Evolutionary conservation across 108 stramenopile genomes (phyloP).

Genomic region (Discostella pseudostelligera): DNA sequence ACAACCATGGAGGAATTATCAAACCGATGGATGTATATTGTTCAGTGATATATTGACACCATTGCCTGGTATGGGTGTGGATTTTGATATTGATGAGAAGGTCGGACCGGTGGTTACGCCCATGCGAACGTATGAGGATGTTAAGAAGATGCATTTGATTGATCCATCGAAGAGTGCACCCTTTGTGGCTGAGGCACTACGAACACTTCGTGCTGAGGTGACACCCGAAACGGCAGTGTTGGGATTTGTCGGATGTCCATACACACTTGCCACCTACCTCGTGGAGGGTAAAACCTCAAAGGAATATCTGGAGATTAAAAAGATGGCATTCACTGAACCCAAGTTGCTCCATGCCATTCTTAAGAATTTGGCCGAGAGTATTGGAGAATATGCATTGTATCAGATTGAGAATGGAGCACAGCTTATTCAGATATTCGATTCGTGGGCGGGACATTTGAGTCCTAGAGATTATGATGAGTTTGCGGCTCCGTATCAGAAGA

Average conservation of each 20-base stretch:
- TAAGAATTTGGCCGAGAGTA: slow-evolving; percentile 82
- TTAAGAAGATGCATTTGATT: slow-evolving; percentile 78
- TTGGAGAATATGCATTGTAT: slow-evolving; percentile 92
- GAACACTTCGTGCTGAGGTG: slow-evolving; percentile 83
- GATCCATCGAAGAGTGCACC: slow-evolving; percentile 81
- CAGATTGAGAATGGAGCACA: slow-evolving; percentile 97
- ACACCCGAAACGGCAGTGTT: slow-evolving; percentile 92
- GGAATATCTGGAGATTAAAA: slow-evolving; percentile 91
- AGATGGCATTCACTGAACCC: slow-evolving; percentile 91
- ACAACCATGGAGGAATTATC: slow-evolving; percentile 95
- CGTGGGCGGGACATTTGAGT: slow-evolving; percentile 96
- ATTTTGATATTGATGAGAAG: slow-evolving; percentile 95
- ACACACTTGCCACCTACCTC: slow-evolving; percentile 97
- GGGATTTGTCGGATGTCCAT: slow-evolving; percentile 99
- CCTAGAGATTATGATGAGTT: slow-evolving; percentile 93
- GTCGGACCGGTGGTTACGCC: slow-evolving; percentile 79
- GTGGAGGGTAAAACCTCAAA: slow-evolving; percentile 96
- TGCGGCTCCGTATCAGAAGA: slow-evolving; percentile 95
- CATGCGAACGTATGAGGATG: slow-evolving; percentile 74
- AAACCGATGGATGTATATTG: slow-evolving; percentile 97
- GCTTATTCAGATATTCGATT: slow-evolving; percentile 98
- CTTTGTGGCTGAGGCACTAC: slow-evolving; percentile 90
- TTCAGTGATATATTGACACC: slow-evolving; percentile 98
- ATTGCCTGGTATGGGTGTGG: slow-evolving; percentile 95
- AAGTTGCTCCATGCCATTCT: slow-evolving; percentile 87